Evolutionary conservation across 495 filamentous ascomycete genomes (phyloP).

Genomic region (Aspergillus asperescens): DNA sequence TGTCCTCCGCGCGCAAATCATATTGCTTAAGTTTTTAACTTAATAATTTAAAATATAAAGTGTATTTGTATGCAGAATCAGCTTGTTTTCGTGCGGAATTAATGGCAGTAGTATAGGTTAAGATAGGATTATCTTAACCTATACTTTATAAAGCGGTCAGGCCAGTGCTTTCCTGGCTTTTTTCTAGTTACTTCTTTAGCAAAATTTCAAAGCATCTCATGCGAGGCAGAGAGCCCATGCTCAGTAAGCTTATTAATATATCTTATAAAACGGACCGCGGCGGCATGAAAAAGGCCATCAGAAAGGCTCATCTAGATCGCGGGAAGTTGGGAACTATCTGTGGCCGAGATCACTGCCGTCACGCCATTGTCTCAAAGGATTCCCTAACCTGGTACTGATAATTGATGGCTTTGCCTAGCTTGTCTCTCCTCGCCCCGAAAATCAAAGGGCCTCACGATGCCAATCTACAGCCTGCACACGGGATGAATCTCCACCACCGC

Average conservation of each 20-base stretch:
- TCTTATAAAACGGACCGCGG: too few relatives aligned
- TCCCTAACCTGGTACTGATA: too few relatives aligned
- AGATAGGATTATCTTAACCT: neutral
- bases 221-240: neutral
- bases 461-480: too few relatives aligned
- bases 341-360: too few relatives aligned
- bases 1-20: neutral
- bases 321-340: too few relatives aligned
- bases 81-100: neutral
- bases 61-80: neutral
- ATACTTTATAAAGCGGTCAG: neutral
- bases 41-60: neutral
- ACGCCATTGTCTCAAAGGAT: too few relatives aligned
- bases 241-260: neutral
- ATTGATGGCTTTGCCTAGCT: too few relatives aligned
- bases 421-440: too few relatives aligned
- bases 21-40: neutral
- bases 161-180: conserved; percentile 1
- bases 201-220: conserved; percentile 1
- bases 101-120: neutral
- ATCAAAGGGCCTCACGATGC: too few relatives aligned
- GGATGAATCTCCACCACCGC: too few relatives aligned
- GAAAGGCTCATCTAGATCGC: too few relatives aligned
- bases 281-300: too few relatives aligned
- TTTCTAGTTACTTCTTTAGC: neutral